A percentile compares a stretch with the other conserved stretches of the same genome.
Conservation (phyloP, 257 asterid genomes). For the Lycium ferocissimum region DNA sequence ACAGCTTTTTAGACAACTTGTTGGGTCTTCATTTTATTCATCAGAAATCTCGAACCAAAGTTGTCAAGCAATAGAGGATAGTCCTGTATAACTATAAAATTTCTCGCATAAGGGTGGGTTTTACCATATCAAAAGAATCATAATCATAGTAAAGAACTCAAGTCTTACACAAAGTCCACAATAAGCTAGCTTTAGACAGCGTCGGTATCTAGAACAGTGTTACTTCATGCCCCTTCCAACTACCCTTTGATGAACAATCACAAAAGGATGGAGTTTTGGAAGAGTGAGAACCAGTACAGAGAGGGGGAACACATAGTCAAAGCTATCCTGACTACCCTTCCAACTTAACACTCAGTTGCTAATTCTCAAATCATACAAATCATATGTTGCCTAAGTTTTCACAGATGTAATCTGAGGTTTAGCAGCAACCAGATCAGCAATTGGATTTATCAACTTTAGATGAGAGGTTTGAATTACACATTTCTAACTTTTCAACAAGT, state of each 20-base stretch:
- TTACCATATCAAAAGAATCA: not conserved
- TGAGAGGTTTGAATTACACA: not conserved
- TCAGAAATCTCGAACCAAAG: not conserved
- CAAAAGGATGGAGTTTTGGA: not conserved
- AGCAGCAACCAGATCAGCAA: conserved; percentile 1
- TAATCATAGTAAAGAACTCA: not conserved
- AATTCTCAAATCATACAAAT: not conserved
- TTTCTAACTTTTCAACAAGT: not conserved
- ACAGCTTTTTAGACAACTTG: not conserved
- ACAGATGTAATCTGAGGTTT: not conserved
- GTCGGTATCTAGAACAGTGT: not conserved
- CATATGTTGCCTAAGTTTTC: conserved; percentile 4
- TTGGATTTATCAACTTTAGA: not conserved
- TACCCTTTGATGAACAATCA: not conserved
- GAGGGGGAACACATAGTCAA: not conserved
- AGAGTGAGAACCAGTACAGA: conserved; percentile 10
- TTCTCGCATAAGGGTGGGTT: not conserved
- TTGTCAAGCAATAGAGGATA: not conserved
- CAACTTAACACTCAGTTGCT: not conserved
- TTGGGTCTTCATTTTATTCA: not conserved
- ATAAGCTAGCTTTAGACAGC: not conserved
- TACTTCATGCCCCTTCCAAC: not conserved
- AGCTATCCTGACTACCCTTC: conserved; percentile 2
- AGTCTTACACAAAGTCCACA: conserved; percentile 9
- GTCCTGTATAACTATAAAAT: not conserved